Evolutionary conservation across 1,139 yeast species (phyloP).

Genomic region (Sugiyamaella paludigena): DNA sequence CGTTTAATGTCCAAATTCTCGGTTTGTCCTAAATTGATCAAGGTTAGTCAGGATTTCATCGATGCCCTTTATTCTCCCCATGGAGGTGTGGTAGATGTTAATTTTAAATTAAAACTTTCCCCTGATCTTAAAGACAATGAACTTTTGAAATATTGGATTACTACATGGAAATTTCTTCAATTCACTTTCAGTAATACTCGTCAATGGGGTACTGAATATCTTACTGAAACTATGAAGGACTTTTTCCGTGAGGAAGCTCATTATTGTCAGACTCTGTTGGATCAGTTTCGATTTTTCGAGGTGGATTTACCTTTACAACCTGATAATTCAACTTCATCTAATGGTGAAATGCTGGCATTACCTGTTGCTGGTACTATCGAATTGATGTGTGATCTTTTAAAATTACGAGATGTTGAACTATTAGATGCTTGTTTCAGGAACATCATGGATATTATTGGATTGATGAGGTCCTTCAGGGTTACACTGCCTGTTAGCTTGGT

Average conservation of each 20-base stretch:
- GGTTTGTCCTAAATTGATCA: constrained; percentile 72
- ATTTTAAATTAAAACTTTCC: constrained; percentile 29
- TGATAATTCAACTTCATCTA: constrained; percentile 18
- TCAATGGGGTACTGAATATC: constrained; percentile 65
- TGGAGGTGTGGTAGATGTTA: constrained; percentile 48
- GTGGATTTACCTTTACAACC: constrained; percentile 39
- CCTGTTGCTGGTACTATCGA: constrained; percentile 32
- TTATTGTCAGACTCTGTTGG: constrained; percentile 64
- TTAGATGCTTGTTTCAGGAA: constrained; percentile 71
- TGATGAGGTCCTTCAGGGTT: constrained; percentile 34
- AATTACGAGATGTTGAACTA: constrained; percentile 74
- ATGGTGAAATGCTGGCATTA: constrained; percentile 28
- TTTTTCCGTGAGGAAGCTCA: constrained; percentile 87
- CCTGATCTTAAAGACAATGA: constrained; percentile 22
- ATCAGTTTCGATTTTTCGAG: constrained; percentile 58
- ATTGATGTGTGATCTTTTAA: constrained; percentile 70
- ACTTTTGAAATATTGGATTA: constrained; percentile 55
- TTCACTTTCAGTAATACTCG: constrained; percentile 68
- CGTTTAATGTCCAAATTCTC: constrained; percentile 53
- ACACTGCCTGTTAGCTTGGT: constrained; percentile 28
- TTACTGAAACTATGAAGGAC: constrained; percentile 59
- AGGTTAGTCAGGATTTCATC: constrained; percentile 71
- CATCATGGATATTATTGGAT: constrained; percentile 45
- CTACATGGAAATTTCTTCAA: constrained; percentile 67
- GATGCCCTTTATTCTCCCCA: constrained; percentile 65